These are phyloP conservation scores for Termitomyces bulborhizus DNA, from an alignment of 768 basidiomycete species.

Conservation along the genomic window DNA sequence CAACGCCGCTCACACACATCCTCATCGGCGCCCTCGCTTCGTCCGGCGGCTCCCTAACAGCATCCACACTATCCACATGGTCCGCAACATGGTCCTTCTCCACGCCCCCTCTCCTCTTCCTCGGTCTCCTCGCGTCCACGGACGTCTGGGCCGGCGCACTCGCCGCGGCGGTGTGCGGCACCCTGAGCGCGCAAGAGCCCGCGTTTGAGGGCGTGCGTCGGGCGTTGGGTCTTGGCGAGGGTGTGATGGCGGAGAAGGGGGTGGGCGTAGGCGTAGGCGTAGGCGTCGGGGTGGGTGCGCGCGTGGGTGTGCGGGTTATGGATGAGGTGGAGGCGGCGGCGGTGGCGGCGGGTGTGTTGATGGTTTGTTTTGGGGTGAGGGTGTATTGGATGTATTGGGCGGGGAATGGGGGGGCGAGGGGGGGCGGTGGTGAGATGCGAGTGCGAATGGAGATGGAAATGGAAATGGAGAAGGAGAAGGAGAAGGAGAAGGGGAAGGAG, in stretches of 20 bases:
- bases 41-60: constrained; percentile 38
- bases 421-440: too few species aligned
- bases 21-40: constrained; percentile 43
- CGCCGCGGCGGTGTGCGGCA: constrained; percentile 21
- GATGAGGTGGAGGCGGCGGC: constrained; percentile 24
- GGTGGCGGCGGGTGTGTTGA: constrained; percentile 25
- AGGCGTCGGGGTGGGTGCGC: too few species aligned
- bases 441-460: too few species aligned
- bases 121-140: constrained; percentile 20
- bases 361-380: constrained; percentile 28
- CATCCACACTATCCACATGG: constrained; percentile 39
- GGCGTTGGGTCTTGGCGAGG: background rate
- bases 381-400: constrained; percentile 24
- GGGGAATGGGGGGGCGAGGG: background rate
- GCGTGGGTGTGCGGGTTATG: constrained; percentile 3
- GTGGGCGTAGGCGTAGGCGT: too few species aligned
- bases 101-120: constrained; percentile 38
- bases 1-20: constrained; percentile 29
- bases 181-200: background rate
- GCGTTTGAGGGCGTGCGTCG: constrained; percentile 6
- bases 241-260: too few species aligned
- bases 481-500: too few species aligned
- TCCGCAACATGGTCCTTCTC: constrained; percentile 36
- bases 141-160: constrained; percentile 26
- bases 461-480: too few species aligned